Evolutionary conservation across 2,329 filamentous ascomycete species (phyloP).

Genomic region (Phaeosphaeria sp.): DNA sequence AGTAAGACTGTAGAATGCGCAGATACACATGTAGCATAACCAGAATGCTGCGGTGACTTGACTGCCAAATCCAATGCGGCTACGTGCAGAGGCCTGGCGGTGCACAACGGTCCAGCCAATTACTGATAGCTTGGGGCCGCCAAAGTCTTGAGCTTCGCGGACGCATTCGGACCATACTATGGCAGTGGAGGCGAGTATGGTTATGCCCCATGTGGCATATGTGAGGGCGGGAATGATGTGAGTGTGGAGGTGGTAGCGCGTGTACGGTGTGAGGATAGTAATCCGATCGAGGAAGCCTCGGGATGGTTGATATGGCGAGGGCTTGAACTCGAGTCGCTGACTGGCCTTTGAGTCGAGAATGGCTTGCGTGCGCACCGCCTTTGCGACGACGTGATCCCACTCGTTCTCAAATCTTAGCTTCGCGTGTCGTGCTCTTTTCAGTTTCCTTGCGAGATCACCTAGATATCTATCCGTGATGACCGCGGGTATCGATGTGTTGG

Average conservation of each 20-base stretch:
- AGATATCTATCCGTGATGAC: conserved; percentile 94
- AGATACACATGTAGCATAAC: conserved; percentile 96
- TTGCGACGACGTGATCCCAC: conserved; percentile 80
- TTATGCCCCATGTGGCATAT: conserved; percentile 68
- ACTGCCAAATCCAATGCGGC: conserved; percentile 82
- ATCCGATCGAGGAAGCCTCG: conserved; percentile 44
- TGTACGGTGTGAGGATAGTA: conserved; percentile 76
- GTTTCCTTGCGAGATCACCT: conserved; percentile 82
- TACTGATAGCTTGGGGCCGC: conserved; percentile 71
- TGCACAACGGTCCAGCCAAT: conserved; percentile 74
- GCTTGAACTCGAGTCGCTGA: conserved; percentile 77
- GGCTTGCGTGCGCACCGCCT: conserved; percentile 76
- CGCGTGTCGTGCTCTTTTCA: conserved; percentile 82
- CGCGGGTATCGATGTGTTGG: conserved; percentile 66
- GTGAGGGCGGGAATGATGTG: conserved; percentile 74
- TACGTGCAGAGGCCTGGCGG: conserved; percentile 73
- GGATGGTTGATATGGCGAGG: conserved; percentile 57
- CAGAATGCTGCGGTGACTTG: conserved; percentile 85
- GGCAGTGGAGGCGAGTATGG: conserved; percentile 77
- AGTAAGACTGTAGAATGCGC: conserved; percentile 84
- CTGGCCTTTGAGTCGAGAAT: conserved; percentile 85
- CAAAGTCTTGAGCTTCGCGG: conserved; percentile 69
- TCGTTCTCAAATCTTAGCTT: conserved; percentile 82
- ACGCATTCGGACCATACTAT: conserved; percentile 95
- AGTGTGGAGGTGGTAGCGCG: conserved; percentile 79